Conservation (phyloP, 148 eudicot genomes). For the Camellia granthamiana region DNA sequence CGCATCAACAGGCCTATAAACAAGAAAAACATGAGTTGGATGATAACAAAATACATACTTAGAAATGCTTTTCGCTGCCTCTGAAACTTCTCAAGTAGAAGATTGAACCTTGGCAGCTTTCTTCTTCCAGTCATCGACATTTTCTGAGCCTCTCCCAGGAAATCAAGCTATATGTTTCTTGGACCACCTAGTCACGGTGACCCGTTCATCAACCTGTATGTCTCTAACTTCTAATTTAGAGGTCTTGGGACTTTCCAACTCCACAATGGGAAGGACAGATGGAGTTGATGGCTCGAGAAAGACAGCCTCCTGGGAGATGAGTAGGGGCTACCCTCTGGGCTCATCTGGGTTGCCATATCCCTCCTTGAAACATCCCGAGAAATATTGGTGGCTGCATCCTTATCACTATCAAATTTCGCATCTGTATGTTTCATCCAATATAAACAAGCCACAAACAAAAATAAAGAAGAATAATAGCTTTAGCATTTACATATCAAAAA, state of each 20-base stretch:
- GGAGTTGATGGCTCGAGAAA: slow-evolving; percentile 45
- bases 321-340: slow-evolving; percentile 60
- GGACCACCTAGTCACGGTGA: slow-evolving; percentile 73
- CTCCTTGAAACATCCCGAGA: slow-evolving; percentile 60
- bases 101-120: slow-evolving; percentile 49
- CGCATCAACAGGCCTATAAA: too few relatives aligned
- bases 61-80: slow-evolving; percentile 49
- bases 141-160: slow-evolving; percentile 42
- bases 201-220: slow-evolving; percentile 75
- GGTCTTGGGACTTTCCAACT: slow-evolving; percentile 40
- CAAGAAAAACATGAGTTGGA: slow-evolving; percentile 4
- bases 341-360: slow-evolving; percentile 94
- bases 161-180: slow-evolving; percentile 43
- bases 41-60: slow-evolving; percentile 38
- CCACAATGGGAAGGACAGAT: slow-evolving; percentile 45
- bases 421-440: slow-evolving; percentile 33
- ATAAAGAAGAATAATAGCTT: not conserved
- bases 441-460: not conserved
- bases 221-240: slow-evolving; percentile 66
- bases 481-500: not conserved
- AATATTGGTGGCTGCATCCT: slow-evolving; percentile 36
- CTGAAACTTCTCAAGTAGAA: slow-evolving; percentile 64
- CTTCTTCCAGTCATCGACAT: slow-evolving; percentile 55
- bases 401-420: slow-evolving; percentile 33
- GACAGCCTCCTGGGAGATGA: slow-evolving; percentile 56